Percentiles rank a stretch among this genome's conserved stretches.
phyloP scores from a whole-genome alignment of 805 yeast species.

The Saccharomyces eubayanus region DNA sequence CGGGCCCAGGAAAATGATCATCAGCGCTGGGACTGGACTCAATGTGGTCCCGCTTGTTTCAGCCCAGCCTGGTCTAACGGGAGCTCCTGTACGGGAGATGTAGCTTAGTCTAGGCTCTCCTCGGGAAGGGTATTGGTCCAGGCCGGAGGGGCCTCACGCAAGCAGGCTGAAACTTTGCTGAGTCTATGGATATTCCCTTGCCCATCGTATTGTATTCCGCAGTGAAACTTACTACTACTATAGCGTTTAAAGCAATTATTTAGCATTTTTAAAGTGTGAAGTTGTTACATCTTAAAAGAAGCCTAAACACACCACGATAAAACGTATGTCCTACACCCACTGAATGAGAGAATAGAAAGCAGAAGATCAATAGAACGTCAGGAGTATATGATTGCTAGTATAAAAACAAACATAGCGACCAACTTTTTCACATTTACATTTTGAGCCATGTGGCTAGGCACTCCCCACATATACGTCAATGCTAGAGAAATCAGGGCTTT shows the following conservation, averaged over 20 bases:
- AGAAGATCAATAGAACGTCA: not conserved
- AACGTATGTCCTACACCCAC: constrained; percentile 19
- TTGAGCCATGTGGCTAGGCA: not conserved
- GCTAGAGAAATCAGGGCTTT: not conserved
- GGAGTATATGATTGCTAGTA: not conserved
- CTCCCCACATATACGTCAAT: not conserved
- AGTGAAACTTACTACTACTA: not conserved
- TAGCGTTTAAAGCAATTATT: not conserved
- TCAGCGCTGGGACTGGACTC: too few species aligned
- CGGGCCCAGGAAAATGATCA: too few species aligned
- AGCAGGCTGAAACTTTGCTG: not conserved
- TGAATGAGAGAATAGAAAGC: not conserved
- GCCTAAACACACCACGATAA: constrained; percentile 26
- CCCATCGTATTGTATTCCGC: not conserved
- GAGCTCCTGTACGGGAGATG: not conserved
- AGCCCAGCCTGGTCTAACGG: too few species aligned
- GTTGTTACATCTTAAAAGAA: constrained; percentile 1
- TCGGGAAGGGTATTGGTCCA: not conserved
- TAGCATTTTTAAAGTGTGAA: not conserved
- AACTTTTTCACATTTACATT: not conserved
- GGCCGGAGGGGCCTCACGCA: not conserved
- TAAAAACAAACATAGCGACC: not conserved
- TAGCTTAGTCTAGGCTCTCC: not conserved
- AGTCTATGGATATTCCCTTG: not conserved
- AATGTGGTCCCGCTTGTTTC: too few species aligned